Evolutionary conservation across 2,329 filamentous ascomycete species (phyloP).

Genomic region (Leptographium wingfieldii): DNA sequence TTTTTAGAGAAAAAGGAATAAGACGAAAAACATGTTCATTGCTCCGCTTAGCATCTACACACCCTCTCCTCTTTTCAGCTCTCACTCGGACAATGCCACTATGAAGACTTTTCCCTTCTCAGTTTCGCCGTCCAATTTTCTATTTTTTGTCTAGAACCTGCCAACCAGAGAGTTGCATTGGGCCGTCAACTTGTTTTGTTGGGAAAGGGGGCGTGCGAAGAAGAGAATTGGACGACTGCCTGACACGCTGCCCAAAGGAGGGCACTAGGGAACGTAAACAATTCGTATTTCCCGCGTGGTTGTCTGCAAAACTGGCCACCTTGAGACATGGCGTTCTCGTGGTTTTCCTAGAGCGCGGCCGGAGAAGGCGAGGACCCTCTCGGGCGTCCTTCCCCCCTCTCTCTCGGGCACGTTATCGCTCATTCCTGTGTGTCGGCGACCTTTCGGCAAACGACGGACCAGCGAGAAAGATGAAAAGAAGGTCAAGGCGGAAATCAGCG

Average conservation of each 20-base stretch:
- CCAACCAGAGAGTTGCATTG: background rate
- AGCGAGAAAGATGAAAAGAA: background rate
- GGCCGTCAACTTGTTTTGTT: background rate
- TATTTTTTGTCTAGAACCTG: background rate
- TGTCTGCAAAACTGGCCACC: background rate
- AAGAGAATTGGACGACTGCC: background rate
- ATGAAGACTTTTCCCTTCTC: background rate
- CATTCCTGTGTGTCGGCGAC: background rate
- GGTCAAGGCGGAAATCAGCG: background rate
- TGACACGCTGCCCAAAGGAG: background rate
- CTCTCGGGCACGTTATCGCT: background rate
- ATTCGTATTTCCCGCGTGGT: background rate
- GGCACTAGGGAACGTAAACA: background rate
- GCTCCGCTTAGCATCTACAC: background rate
- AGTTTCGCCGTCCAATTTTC: background rate
- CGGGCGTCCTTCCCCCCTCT: too few relatives aligned
- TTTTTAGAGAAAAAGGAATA: background rate
- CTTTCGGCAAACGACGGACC: background rate
- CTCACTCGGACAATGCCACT: background rate
- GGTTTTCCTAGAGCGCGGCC: background rate
- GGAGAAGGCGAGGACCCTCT: background rate
- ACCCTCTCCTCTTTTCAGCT: background rate
- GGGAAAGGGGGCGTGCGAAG: background rate
- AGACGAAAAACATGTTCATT: too few relatives aligned
- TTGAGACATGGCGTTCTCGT: background rate